Evolutionary conservation across 768 basidiomycete species (phyloP).

Genomic region (Holtermannia corniformis): DNA sequence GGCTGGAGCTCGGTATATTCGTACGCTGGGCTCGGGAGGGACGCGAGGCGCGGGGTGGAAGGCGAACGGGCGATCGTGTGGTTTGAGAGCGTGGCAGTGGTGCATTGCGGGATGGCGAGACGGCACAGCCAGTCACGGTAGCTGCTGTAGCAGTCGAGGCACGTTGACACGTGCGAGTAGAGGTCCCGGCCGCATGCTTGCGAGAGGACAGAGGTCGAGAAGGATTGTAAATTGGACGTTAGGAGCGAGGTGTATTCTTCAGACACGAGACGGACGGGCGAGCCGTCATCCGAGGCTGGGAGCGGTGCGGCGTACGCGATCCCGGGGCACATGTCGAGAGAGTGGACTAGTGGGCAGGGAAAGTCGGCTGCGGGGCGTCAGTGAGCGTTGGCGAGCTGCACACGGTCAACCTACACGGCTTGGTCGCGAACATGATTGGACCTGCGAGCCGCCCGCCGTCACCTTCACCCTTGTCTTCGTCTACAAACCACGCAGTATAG

Average conservation of each 20-base stretch:
- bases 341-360: constrained; percentile 35
- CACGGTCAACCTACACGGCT: constrained; percentile 26
- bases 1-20: constrained; percentile 36
- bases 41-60: constrained; percentile 6
- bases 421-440: constrained; percentile 38
- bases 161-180: constrained; percentile 38
- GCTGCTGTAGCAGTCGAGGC: constrained; percentile 34
- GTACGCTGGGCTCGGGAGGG: constrained; percentile 11
- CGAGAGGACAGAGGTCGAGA: constrained; percentile 34
- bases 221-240: constrained; percentile 24
- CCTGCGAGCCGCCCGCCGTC: constrained; percentile 4
- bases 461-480: constrained; percentile 9
- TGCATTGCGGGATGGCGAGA: constrained; percentile 31
- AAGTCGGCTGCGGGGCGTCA: constrained; percentile 21
- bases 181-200: constrained; percentile 39
- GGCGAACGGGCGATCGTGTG: constrained; percentile 15
- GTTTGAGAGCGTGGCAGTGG: not conserved
- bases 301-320: constrained; percentile 37
- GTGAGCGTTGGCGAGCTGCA: not conserved
- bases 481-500: constrained; percentile 36
- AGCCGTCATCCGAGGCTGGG: constrained; percentile 10
- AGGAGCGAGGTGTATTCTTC: constrained; percentile 14
- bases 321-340: constrained; percentile 28
- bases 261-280: constrained; percentile 22
- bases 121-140: constrained; percentile 41